Percentiles rank a stretch among this genome's conserved stretches.
Evolutionary conservation across 257 asterid genomes (phyloP).

Genomic region (Petrea volubilis): DNA sequence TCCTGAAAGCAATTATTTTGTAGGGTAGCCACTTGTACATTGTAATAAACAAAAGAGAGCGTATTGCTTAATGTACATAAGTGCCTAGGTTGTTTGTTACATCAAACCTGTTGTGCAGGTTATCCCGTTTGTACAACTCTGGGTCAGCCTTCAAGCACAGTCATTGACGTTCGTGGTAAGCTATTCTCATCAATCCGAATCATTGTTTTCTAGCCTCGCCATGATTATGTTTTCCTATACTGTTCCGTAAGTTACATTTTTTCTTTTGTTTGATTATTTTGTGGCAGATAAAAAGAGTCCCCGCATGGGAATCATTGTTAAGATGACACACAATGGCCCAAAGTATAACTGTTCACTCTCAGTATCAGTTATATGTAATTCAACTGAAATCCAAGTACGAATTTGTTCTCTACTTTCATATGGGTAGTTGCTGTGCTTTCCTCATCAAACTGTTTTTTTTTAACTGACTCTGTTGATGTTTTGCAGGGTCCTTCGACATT

Average conservation of each 20-base stretch:
- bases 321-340: conserved; percentile 57
- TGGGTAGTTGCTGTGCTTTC: neutral
- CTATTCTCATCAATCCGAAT: conserved; percentile 18
- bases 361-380: conserved; percentile 77
- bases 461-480: conserved; percentile 2
- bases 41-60: neutral
- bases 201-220: no score
- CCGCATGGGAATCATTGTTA: conserved; percentile 62
- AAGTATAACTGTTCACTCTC: conserved; percentile 75
- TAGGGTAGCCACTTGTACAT: neutral
- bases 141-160: conserved; percentile 68
- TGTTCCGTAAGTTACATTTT: conserved; percentile 8
- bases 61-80: conserved; percentile 1
- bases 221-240: conserved; percentile 11
- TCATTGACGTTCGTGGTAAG: conserved; percentile 64
- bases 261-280: conserved; percentile 27
- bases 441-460: conserved; percentile 9
- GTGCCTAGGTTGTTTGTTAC: conserved; percentile 6
- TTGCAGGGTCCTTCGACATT: conserved; percentile 70
- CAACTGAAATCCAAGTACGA: conserved; percentile 67
- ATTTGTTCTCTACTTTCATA: conserved; percentile 22
- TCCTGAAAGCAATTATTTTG: conserved; percentile 13
- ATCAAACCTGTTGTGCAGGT: conserved; percentile 50
- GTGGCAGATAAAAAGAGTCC: conserved; percentile 73
- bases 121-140: conserved; percentile 87